Evolutionary conservation across 371 early-diverging fungal species (phyloP), one percentile per base, ranked within the genome.

Genomic region (Phascolomyces articulosus): DNA sequence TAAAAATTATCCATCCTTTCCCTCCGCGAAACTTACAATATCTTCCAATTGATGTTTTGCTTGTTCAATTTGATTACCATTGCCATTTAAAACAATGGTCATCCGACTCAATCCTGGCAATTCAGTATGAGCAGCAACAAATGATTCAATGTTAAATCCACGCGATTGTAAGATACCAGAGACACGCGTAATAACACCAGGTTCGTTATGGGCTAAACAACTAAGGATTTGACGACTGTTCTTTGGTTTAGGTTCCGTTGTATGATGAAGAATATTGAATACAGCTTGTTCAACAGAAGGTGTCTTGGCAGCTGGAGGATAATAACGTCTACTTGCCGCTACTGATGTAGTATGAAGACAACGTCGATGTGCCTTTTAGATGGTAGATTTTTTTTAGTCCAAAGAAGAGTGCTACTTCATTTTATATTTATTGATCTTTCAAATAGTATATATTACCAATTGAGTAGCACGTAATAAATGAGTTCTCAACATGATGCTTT

Each of bases 121-220:
- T 72, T 98, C 96, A 16, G 98, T 98, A 63, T 92, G 92, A 58
- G 94, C 91, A 10, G 95, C 96, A 7, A 98, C 96, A 18, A 98
- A 78, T 10, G 95, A 93, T 71, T 98, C 97, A 74, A 98, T 98
- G 75, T 97, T 98, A 81, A 97, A 96, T 2, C 96, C 95, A 51
- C 98, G 87, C 27, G 91, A 96, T 23, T 97, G 97, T 70, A 98
- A 80, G 60, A 95, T 91, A 16, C 98, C 94, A 15, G 93, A 91
- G 16, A 96, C 90, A 64, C 97, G 87, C 55, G 93, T 91, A 44
- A 98, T 83, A 15, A 98, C 97, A 58, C 98, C 98, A n/a, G 97
- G 96, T 73, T 96, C 97, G 78, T 98, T 95, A 64, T 93, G 92
- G 55, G 96, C 96, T 48, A 98, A 85, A 70, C 95, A 93, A 82